Conservation (phyloP, 495 filamentous ascomycete genomes). For the Aspergillus mulundensis region DNA sequence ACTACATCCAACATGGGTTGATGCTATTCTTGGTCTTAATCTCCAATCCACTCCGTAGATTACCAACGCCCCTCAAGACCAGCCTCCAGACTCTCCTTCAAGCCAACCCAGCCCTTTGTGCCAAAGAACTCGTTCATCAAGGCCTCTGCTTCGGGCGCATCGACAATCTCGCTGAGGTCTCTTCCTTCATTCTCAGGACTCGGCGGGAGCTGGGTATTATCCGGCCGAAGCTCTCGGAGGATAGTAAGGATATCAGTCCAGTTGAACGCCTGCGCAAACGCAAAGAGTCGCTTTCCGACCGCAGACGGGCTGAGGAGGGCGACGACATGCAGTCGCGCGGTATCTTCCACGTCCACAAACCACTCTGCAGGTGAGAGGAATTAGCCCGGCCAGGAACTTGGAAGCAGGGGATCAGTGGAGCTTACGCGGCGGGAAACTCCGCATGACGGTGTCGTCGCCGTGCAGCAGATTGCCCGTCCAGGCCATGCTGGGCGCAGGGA, state of each 20-base stretch:
- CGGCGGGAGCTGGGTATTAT: constrained; percentile 8
- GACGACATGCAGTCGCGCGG: constrained; percentile 42
- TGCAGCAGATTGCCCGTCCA: constrained; percentile 21
- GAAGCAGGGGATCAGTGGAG: not conserved
- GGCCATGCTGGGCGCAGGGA: constrained; percentile 21
- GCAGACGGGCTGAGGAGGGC: constrained; percentile 40
- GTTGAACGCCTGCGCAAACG: constrained; percentile 14
- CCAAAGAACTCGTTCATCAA: constrained; percentile 16
- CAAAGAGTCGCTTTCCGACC: constrained; percentile 42
- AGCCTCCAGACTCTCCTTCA: constrained; percentile 10
- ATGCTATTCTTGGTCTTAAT: no score
- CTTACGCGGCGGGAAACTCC: constrained; percentile 22
- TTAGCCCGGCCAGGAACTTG: not conserved
- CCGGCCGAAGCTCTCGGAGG: constrained; percentile 18
- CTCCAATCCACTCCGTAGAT: not conserved
- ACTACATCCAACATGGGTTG: no score
- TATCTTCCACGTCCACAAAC: constrained; percentile 48
- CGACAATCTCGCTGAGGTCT: constrained; percentile 13
- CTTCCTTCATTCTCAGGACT: not conserved
- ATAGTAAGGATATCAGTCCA: constrained; percentile 18
- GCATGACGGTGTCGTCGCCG: constrained; percentile 18
- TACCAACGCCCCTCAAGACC: not conserved
- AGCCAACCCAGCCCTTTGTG: not conserved
- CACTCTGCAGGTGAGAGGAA: constrained; percentile 23
- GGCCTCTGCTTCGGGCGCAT: constrained; percentile 5